Evolutionary conservation across 495 filamentous ascomycete species (phyloP), one percentile per base, ranked within the genome.

Genomic region (Talaromyces wortmannii): DNA sequence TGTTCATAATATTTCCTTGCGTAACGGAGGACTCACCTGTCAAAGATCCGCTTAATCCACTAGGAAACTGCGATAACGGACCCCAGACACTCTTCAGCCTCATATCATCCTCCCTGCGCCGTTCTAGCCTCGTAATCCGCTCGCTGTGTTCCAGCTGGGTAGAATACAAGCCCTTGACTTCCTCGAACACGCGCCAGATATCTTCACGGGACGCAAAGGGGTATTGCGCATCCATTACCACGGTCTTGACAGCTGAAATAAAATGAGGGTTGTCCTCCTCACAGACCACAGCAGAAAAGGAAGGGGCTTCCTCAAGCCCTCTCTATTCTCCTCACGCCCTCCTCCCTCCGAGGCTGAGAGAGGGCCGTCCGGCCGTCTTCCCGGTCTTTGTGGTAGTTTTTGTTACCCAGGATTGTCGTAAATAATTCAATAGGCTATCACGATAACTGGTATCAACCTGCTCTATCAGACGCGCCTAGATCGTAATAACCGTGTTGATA

Each of bases 31-130:
- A 50, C 57, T 54, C 74, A 94, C 92, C 89, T 73, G 95, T 86
- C 23, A 90, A 83, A 8, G 88, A 75, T 3, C 78, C 76, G 48
- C 74, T 78, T 42, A 89, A 67, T 44, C 88, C 81, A 61, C 82
- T 83, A 17, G 89, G 90, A 66, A 92, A 95, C 0, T 90, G 89
- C 44, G 90, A 94, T 50, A 81, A 71, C 45, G 77, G 77, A 53
- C 87, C 87, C 91, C 91, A 97, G 32, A 89, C 86, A 40, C 86
- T 92, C 67, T 88, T 95, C 65, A 95, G 67, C 42, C 86, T 80
- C 36, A 87, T 85, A 76, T 96, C 90, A 48, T 85, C 84, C 53
- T 91, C 89, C 56, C 90, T 88, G 53, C 86, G 84, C 57, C 88
- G 86, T 69, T 97, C 91, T 53, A 97, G 74, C 48, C 86, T 75